Base-by-base conservation (phyloP, 148 eudicot species). In the Diospyros kaki region DNA sequence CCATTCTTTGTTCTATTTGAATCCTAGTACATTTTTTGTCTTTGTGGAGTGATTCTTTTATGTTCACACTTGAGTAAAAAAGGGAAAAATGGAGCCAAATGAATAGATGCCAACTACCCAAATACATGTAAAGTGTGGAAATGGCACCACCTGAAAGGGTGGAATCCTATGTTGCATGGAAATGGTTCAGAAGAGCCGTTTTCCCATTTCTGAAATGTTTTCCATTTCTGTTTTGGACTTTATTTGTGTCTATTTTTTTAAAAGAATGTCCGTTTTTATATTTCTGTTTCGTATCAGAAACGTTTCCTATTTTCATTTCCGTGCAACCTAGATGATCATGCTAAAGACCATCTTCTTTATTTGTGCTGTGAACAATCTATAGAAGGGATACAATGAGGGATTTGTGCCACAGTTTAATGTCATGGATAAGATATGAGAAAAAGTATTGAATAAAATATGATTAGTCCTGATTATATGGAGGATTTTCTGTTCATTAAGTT, bases 271-370 rank as follows among this genome's bases (percentile, higher is more conserved):
- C n/a, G n/a, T n/a, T n/a, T n/a, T n/a, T n/a, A n/a, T n/a, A n/a
- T n/a, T n/a, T n/a, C n/a, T n/a, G n/a, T n/a, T n/a, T n/a, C n/a
- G n/a, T n/a, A n/a, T n/a, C n/a, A n/a, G n/a, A n/a, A n/a, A n/a
- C n/a, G n/a, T n/a, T n/a, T n/a, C n/a, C n/a, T n/a, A n/a, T n/a
- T n/a, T n/a, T n/a, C n/a, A n/a, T n/a, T n/a, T n/a, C n/a, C n/a
- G n/a, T n/a, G n/a, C n/a, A n/a, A n/a, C n/a, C n/a, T n/a, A n/a
- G n/a, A n/a, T n/a, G n/a, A n/a, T n/a, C n/a, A n/a, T n/a, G 46
- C 70, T 67, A 40, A 67, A 67, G n/a, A 14, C 7, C 72, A 7
- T 68, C 43, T 13, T n/a, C n/a, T n/a, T n/a, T n/a, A n/a, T n/a
- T n/a, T 38, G 14, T 12, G 52, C 5, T 28, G 58, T 68, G 38